Conservation (phyloP, 2,329 filamentous ascomycete genomes). For the Botrytis medusae region DNA sequence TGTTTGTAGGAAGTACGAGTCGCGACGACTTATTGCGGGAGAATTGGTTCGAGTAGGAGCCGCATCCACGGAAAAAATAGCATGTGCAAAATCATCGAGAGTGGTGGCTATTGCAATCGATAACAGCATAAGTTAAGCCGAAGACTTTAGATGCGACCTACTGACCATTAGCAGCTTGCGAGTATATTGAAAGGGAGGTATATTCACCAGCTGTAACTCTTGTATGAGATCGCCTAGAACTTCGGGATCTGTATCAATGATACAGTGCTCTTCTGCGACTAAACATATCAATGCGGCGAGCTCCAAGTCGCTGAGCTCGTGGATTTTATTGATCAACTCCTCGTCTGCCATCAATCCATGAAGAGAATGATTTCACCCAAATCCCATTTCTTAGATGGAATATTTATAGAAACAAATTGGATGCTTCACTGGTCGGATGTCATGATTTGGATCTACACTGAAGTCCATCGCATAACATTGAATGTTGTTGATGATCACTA, state of each 20-base stretch:
- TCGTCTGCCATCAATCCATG: constrained; percentile 57
- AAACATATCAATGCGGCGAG: constrained; percentile 82
- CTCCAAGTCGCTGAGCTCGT: constrained; percentile 81
- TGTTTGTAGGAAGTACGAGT: constrained; percentile 39
- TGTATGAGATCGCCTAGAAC: constrained; percentile 66
- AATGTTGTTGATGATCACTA: constrained; percentile 27
- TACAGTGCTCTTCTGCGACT: constrained; percentile 79
- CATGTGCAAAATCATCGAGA: constrained; percentile 75
- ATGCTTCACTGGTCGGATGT: constrained; percentile 3
- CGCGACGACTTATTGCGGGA: constrained; percentile 35
- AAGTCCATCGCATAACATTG: constrained; percentile 24
- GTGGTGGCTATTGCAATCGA: constrained; percentile 73
- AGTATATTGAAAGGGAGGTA: neutral
- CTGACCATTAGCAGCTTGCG: neutral
- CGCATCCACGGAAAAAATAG: constrained; percentile 48
- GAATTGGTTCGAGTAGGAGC: constrained; percentile 32
- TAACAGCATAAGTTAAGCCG: constrained; percentile 64
- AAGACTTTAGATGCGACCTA: constrained; percentile 71
- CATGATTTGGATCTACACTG: constrained; percentile 9
- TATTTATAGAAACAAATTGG: neutral
- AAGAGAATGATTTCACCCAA: constrained; percentile 14
- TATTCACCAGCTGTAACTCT: constrained; percentile 67
- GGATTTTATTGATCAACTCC: constrained; percentile 65
- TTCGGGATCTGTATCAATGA: constrained; percentile 70
- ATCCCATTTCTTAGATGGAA: constrained; percentile 17